Conservation (phyloP, 1,284 basidiomycete species). For the Apiotrichum laibachii region DNA sequence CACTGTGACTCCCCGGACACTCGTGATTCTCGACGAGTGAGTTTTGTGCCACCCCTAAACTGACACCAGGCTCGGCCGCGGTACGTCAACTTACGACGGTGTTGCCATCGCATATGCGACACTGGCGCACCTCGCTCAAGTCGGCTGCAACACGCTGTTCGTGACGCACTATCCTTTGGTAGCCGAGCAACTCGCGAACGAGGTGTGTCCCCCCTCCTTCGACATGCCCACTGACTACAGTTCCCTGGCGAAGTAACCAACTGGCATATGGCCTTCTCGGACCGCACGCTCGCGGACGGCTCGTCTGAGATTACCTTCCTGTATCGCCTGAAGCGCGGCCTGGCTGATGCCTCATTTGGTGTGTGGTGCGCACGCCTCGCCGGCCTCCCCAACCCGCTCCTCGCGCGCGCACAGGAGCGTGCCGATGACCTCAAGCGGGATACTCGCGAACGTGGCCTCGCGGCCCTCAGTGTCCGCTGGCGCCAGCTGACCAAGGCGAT, state of each 20-base stretch:
- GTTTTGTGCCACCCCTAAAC: constrained; percentile 9
- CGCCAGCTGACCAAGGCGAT: background rate
- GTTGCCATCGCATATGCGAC: constrained; percentile 60
- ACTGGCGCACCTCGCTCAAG: constrained; percentile 66
- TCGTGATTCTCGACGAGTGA: constrained; percentile 76
- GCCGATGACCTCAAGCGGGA: constrained; percentile 60
- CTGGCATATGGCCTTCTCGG: constrained; percentile 80
- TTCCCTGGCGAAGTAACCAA: constrained; percentile 58
- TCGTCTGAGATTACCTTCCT: constrained; percentile 77
- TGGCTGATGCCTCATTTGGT: constrained; percentile 79
- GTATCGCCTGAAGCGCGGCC: constrained; percentile 68
- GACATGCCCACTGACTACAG: constrained; percentile 36
- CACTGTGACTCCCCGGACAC: constrained; percentile 65
- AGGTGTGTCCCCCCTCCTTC: constrained; percentile 54
- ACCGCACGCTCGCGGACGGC: constrained; percentile 60
- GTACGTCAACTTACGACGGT: constrained; percentile 49
- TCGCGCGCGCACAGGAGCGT: constrained; percentile 60
- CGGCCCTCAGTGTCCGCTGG: constrained; percentile 10
- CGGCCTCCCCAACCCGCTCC: constrained; percentile 66
- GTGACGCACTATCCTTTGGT: constrained; percentile 83
- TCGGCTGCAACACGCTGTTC: constrained; percentile 79
- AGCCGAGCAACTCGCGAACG: constrained; percentile 59
- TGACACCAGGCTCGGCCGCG: constrained; percentile 42
- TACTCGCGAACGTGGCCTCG: constrained; percentile 22
- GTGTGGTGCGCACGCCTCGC: constrained; percentile 87